These are phyloP conservation scores for Pharus latifolius DNA, from an alignment of 176 grass and related monocot species.

Conservation along the genomic window DNA sequence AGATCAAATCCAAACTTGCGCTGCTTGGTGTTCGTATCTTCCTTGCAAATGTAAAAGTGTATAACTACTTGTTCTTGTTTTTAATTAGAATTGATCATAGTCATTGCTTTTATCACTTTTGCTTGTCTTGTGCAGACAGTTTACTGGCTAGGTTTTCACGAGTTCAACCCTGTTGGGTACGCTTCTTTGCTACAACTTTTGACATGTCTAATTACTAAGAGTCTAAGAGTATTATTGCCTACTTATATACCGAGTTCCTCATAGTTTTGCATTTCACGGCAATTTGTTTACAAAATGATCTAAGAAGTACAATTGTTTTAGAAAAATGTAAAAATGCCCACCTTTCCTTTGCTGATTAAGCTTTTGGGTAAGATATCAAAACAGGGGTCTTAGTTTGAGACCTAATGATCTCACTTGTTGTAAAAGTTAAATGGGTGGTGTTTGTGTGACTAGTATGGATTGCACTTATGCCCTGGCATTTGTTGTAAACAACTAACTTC, in stretches of 20 bases:
- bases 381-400: too few relatives aligned
- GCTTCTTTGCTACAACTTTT: background rate
- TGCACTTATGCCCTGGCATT: too few relatives aligned
- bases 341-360: too few relatives aligned
- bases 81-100: background rate
- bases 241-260: background rate
- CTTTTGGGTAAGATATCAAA: too few relatives aligned
- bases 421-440: too few relatives aligned
- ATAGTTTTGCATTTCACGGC: background rate
- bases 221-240: background rate
- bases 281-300: background rate
- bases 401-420: too few relatives aligned
- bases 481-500: too few relatives aligned
- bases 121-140: slow-evolving; percentile 20
- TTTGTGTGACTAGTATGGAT: too few relatives aligned
- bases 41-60: slow-evolving; percentile 34
- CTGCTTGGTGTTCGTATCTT: slow-evolving; percentile 8
- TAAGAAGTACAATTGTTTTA: too few relatives aligned
- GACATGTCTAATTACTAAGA: background rate
- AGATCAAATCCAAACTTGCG: slow-evolving; percentile 19
- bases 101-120: background rate
- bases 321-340: too few relatives aligned
- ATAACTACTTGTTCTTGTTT: background rate
- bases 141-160: slow-evolving; percentile 26
- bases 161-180: slow-evolving; percentile 46